phyloP scores from a whole-genome alignment of 352 stramenopile genomes.

The Saprolegnia diclina region DNA sequence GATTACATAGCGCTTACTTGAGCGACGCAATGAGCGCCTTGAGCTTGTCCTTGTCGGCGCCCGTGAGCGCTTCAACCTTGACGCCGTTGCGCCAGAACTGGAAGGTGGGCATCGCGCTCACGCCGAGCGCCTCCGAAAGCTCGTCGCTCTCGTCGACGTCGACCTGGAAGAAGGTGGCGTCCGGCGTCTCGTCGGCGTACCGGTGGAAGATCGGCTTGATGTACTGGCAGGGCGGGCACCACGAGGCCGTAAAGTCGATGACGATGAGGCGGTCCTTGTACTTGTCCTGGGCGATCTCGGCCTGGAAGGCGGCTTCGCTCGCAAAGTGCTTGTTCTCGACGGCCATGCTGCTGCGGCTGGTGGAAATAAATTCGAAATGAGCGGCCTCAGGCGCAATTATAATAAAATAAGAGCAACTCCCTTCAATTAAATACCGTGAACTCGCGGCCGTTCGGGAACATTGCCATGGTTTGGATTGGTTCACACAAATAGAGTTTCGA shows the following conservation, averaged over 20 bases:
- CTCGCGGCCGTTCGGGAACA: background rate
- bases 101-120: conserved; percentile 93
- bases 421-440: too few relatives aligned
- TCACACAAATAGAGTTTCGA: background rate
- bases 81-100: conserved; percentile 87
- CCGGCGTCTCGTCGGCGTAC: conserved; percentile 72
- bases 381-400: too few relatives aligned
- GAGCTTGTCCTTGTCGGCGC: conserved; percentile 62
- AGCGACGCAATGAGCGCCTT: conserved; percentile 63
- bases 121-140: conserved; percentile 32
- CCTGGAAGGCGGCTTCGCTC: background rate
- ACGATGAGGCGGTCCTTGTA: conserved; percentile 34
- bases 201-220: conserved; percentile 79
- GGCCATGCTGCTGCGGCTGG: background rate
- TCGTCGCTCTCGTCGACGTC: conserved; percentile 64
- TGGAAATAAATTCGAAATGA: background rate
- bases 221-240: conserved; percentile 80
- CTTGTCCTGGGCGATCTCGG: conserved; percentile 7
- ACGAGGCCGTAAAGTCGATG: conserved; percentile 84
- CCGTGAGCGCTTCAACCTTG: conserved; percentile 84
- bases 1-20: too few relatives aligned
- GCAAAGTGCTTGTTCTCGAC: background rate
- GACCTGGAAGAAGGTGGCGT: conserved; percentile 83
- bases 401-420: too few relatives aligned
- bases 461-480: background rate